Evolutionary conservation across 108 stramenopile species (phyloP).

Genomic region (Seminavis robusta): DNA sequence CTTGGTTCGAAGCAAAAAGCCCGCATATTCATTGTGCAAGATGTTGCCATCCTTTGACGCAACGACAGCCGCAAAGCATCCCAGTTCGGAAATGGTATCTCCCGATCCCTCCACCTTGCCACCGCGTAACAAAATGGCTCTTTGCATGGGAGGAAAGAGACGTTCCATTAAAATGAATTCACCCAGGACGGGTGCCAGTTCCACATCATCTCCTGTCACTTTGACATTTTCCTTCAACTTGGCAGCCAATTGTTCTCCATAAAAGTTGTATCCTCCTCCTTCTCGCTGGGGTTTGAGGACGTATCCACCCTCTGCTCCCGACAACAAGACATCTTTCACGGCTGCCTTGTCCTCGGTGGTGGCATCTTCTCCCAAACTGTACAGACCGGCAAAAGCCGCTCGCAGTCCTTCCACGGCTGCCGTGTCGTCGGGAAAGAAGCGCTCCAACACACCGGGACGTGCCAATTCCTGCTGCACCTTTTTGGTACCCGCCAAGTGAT

Average conservation of each 20-base stretch:
- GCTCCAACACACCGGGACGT: constrained; percentile 75
- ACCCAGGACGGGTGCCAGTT: constrained; percentile 31
- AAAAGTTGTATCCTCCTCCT: constrained; percentile 98
- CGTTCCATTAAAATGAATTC: constrained; percentile 89
- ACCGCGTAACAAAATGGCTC: constrained; percentile 62
- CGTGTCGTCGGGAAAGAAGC: constrained; percentile 62
- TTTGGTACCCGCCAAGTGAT: constrained; percentile 97
- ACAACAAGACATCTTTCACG: constrained; percentile 54
- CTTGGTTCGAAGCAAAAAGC: constrained; percentile 78
- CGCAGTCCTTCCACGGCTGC: constrained; percentile 47
- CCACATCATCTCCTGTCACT: constrained; percentile 12
- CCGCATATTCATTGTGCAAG: constrained; percentile 72
- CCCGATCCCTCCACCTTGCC: constrained; percentile 75
- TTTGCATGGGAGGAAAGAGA: constrained; percentile 77
- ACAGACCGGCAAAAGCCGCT: constrained; percentile 77
- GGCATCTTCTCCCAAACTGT: constrained; percentile 73
- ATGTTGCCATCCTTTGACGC: constrained; percentile 41
- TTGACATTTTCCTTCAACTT: constrained; percentile 50
- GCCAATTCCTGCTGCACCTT: constrained; percentile 97
- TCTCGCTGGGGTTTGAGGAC: constrained; percentile 99
- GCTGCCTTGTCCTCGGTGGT: constrained; percentile 61
- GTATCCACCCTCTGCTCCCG: constrained; percentile 59
- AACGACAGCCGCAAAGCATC: constrained; percentile 73
- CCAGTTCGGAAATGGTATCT: constrained; percentile 73
- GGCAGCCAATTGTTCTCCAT: constrained; percentile 70